Percentiles rank a stretch among this genome's conserved stretches.
Evolutionary conservation across 176 grass and related monocot genomes (phyloP).

Genomic region (Aegilops tauschii): DNA sequence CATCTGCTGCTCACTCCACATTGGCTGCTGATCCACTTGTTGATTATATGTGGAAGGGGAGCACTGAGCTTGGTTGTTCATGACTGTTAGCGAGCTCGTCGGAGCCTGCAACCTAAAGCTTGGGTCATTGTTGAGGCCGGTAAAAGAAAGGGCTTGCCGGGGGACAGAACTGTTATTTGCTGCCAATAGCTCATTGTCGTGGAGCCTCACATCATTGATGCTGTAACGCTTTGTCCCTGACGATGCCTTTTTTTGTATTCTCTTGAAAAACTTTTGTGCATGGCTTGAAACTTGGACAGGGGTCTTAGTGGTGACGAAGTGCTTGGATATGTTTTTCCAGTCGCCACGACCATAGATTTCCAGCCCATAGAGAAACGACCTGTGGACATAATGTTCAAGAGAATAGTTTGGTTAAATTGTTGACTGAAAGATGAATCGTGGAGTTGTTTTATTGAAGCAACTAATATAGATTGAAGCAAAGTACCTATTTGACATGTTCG

Average conservation of each 20-base stretch:
- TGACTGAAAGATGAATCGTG: background rate
- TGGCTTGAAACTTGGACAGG: background rate
- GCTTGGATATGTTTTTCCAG: slow-evolving; percentile 16
- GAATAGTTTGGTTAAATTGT: background rate
- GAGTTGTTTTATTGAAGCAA: background rate
- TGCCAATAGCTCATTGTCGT: background rate
- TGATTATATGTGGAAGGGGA: background rate
- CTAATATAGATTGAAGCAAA: background rate
- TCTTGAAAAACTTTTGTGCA: slow-evolving; percentile 27
- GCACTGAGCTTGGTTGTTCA: background rate
- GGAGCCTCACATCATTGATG: background rate
- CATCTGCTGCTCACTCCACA: background rate
- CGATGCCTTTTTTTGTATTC: background rate
- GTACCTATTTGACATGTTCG: background rate
- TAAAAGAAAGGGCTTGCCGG: background rate
- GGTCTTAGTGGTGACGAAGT: background rate
- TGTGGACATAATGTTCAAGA: background rate
- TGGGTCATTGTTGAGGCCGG: background rate
- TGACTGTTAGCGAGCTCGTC: background rate
- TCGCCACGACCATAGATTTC: background rate
- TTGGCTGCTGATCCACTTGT: background rate
- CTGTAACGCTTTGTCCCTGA: background rate
- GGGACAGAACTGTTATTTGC: background rate
- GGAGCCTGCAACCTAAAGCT: background rate
- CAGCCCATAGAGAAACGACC: background rate